Conservation (phyloP, 108 stramenopile genomes). For the Skeletonema potamos region DNA sequence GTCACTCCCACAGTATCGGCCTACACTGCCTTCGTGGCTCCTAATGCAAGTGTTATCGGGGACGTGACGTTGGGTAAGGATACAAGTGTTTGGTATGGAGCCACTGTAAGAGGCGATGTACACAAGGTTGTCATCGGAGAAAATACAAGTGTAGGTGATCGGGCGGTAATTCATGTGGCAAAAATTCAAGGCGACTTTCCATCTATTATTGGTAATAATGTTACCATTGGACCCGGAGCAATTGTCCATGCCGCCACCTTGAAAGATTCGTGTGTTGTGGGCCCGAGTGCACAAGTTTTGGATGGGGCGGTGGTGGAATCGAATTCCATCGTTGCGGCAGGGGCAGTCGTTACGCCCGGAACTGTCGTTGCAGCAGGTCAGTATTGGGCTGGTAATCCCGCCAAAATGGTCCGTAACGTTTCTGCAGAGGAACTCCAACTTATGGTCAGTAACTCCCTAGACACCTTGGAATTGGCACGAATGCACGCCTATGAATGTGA, state of each 20-base stretch:
- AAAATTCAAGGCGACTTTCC: constrained; percentile 90
- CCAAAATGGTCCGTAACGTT: constrained; percentile 83
- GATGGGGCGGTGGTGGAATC: constrained; percentile 86
- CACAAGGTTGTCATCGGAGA: constrained; percentile 81
- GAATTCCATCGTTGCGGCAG: constrained; percentile 79
- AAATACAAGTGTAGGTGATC: constrained; percentile 83
- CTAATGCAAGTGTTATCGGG: constrained; percentile 81
- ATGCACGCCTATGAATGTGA: constrained; percentile 76
- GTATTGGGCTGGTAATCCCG: constrained; percentile 91
- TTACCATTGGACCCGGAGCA: constrained; percentile 81
- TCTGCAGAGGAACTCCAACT: constrained; percentile 70
- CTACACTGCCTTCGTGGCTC: constrained; percentile 74
- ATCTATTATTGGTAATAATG: constrained; percentile 85
- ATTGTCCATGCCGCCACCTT: constrained; percentile 92
- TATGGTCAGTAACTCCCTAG: constrained; percentile 48
- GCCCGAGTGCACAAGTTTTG: constrained; percentile 86
- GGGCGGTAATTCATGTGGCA: constrained; percentile 94
- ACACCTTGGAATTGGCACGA: constrained; percentile 61
- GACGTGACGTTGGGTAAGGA: constrained; percentile 75
- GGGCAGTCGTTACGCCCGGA: constrained; percentile 83
- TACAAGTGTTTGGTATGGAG: constrained; percentile 87
- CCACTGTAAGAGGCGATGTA: constrained; percentile 85
- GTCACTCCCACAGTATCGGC: constrained; percentile 68
- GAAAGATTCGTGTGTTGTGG: constrained; percentile 73
- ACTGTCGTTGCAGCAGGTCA: constrained; percentile 77